Base-by-base conservation (phyloP, 495 filamentous ascomycete genomes). In the Penicillium macrosclerotiorum region DNA sequence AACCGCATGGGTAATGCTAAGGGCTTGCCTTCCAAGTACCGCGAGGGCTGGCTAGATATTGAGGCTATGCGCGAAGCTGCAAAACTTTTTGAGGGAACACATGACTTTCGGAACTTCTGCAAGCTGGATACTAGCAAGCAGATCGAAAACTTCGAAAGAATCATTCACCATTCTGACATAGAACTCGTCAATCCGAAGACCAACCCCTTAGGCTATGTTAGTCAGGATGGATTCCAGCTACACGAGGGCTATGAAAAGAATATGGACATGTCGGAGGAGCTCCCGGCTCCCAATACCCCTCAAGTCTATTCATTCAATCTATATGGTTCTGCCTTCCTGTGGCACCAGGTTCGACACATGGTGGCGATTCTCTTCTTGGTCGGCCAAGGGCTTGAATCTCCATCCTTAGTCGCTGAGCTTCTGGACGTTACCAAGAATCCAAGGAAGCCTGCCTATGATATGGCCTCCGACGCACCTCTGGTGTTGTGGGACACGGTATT, bases 31-130 rank as follows among this genome's bases (percentile, higher is more conserved):
- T 50, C 52, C 7, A 63, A 71, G 24, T 62, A 55, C 40, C 61
- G 74, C 52, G 73, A 76, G 50, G 82, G 81, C 36, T 81, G 72
- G 71, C 70, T 98, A 7, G 83, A 96, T 66, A 90, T 97, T 34
- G 82, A 81, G 5, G 83, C 83, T 12, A 98, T 98, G 93, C 78
- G 80, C 3, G 65, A 79, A 54, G 94, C 87, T 1, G 92, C 92
- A 22, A 82, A 79, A 58, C 64, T 80, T 35, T 90, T 88, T 48
- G 81, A 88, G 52, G 94, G 93, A 8, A 56, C 79, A 18, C 89
- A 96, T 69, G 94, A 98, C 67, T 97, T 97, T 71, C 82, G 93
- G 9, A 98, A 98, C 60, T 92, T 97, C 69, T 96, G 91, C 75
- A 91, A 91, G 62, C 66, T 96, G 27, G 94, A 98, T 68, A 73